Evolutionary conservation across 805 yeast species (phyloP).

Genomic region (Metschnikowia colocasiae): DNA sequence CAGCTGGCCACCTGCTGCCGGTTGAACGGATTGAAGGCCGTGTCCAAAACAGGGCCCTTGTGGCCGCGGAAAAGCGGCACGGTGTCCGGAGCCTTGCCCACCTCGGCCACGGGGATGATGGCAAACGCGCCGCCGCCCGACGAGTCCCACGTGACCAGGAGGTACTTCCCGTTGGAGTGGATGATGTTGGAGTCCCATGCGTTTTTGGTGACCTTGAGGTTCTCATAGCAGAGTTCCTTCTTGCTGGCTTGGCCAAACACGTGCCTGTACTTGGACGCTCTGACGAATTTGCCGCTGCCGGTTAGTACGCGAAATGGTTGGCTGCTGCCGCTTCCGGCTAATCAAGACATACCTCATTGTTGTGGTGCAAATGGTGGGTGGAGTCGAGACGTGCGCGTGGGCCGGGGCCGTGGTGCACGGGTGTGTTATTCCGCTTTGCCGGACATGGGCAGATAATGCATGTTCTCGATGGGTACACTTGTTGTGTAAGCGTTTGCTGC

Average conservation of each 20-base stretch:
- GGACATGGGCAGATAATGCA: too few relatives aligned
- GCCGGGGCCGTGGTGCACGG: background rate
- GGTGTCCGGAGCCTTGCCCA: constrained; percentile 90
- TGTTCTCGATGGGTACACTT: too few relatives aligned
- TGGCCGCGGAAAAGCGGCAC: constrained; percentile 95
- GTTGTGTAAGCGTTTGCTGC: too few relatives aligned
- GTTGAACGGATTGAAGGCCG: constrained; percentile 92
- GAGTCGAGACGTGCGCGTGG: background rate
- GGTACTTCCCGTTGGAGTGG: constrained; percentile 79
- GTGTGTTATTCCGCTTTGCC: background rate
- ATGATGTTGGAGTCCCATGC: constrained; percentile 96
- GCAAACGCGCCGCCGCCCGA: constrained; percentile 99
- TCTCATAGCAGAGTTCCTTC: constrained; percentile 70
- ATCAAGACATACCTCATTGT: constrained; percentile 1
- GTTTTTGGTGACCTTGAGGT: constrained; percentile 74
- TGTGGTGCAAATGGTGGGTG: background rate
- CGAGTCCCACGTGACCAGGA: constrained; percentile 88
- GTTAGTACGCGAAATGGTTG: background rate
- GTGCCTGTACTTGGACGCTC: constrained; percentile 96
- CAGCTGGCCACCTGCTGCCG: constrained; percentile 44
- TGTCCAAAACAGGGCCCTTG: constrained; percentile 90
- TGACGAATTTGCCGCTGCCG: constrained; percentile 76
- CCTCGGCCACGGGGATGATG: constrained; percentile 78
- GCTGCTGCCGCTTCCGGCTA: background rate
- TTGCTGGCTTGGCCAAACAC: constrained; percentile 85